Conservation (phyloP, 1,284 basidiomycete species). For the Pseudozyma thailandica region DNA sequence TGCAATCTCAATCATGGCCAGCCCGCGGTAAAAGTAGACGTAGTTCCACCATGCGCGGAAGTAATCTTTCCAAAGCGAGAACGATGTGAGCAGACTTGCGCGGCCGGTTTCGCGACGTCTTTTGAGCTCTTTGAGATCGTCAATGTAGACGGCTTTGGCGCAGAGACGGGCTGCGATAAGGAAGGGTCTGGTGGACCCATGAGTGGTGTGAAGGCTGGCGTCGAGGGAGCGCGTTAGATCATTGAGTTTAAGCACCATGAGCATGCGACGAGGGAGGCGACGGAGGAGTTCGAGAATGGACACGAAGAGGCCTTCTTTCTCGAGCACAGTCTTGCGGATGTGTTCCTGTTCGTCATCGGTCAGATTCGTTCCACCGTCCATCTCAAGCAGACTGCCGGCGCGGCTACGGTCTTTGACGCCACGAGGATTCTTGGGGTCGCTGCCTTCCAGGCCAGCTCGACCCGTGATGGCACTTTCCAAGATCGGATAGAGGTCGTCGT, state of each 20-base stretch:
- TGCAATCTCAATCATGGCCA: slow-evolving; percentile 59
- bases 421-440: slow-evolving; percentile 61
- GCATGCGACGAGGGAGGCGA: slow-evolving; percentile 64
- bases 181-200: slow-evolving; percentile 73
- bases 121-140: slow-evolving; percentile 73
- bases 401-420: slow-evolving; percentile 59
- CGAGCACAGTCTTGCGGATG: slow-evolving; percentile 67
- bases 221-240: slow-evolving; percentile 72
- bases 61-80: slow-evolving; percentile 70
- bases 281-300: slow-evolving; percentile 62
- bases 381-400: slow-evolving; percentile 60
- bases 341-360: slow-evolving; percentile 65
- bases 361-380: slow-evolving; percentile 53
- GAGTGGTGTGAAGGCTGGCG: slow-evolving; percentile 72
- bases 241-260: slow-evolving; percentile 68
- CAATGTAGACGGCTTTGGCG: slow-evolving; percentile 82
- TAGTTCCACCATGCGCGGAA: slow-evolving; percentile 68
- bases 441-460: slow-evolving; percentile 64
- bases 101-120: slow-evolving; percentile 35
- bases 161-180: slow-evolving; percentile 92
- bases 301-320: slow-evolving; percentile 65
- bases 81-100: slow-evolving; percentile 27
- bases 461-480: slow-evolving; percentile 67
- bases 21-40: slow-evolving; percentile 63
- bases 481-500: slow-evolving; percentile 67